Base-by-base conservation (phyloP, 148 eudicot species). In the Nepenthes mirabilis region DNA sequence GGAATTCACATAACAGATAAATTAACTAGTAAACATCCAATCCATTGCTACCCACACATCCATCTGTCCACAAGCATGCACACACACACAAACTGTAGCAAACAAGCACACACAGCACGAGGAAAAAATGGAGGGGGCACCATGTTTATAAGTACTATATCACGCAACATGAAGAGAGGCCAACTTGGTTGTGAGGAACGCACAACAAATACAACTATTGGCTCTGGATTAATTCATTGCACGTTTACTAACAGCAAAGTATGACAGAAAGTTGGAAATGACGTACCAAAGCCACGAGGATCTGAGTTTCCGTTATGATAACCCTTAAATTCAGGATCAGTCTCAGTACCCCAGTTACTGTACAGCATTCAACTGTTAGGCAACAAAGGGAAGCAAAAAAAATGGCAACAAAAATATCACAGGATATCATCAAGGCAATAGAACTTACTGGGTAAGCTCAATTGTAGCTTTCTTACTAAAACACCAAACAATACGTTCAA, bases 301-400 rank as follows among this genome's bases (percentile, higher is more conserved):
- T 87, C 95, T 7, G 90, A 76, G 77, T 91, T 91, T 66, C 97
- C 95, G 70, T 79, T 87, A 67, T 91, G 97, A 74, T 91, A 81
- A 43, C 86, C 91, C 72, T 83, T 78, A 76, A 87, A 88, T 54
- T 91, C 83, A 65, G 84, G 80, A 82, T 91, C 94, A 60, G 64
- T 83, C 72, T 91, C 98, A 36, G 96, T 88, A 61, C 98, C 98
- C 98, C 98, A 91, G 59, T 88, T 88, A 73, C 96, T 91, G 82
- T 37, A 51, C 65, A n/a, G 61, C 58, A 66, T 14, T 37, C 45
- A 47, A 64, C 32, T 9, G 63, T 68, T 40, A 80, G 57, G 52
- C 50, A 61, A 37, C 68, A 63, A 37, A 36, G 43, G 14, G 45
- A 14, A 36, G 40, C 47, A 6, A 37, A 9, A n/a, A 52, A 55